A percentile compares a stretch with the other conserved stretches of the same genome.
Evolutionary conservation across 495 filamentous ascomycete genomes (phyloP).

Genomic region (Neurospora cerealis): DNA sequence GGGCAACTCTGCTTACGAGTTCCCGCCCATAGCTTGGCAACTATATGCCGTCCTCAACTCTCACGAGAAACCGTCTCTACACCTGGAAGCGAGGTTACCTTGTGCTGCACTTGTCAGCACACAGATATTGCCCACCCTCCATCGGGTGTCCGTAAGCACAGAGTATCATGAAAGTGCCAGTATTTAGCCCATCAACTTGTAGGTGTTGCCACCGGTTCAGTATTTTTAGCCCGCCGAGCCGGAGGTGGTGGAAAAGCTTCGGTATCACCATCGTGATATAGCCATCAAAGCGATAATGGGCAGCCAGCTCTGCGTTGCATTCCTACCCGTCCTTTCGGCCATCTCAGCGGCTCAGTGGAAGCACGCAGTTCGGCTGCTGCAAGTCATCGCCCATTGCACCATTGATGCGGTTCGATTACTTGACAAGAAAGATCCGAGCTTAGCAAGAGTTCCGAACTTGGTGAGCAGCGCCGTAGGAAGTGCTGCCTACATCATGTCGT

Average conservation of each 20-base stretch:
- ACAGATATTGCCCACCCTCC: background rate
- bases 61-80: background rate
- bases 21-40: background rate
- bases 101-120: background rate
- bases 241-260: background rate
- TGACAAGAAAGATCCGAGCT: background rate
- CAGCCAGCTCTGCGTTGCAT: background rate
- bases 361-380: background rate
- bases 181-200: conserved; percentile 9
- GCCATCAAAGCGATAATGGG: background rate
- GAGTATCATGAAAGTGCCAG: background rate
- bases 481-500: background rate
- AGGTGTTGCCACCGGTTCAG: background rate
- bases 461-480: background rate
- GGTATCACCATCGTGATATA: background rate
- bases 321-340: background rate
- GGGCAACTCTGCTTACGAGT: background rate
- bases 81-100: background rate
- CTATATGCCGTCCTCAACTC: background rate
- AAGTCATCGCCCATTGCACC: background rate
- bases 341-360: background rate
- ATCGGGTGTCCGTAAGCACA: background rate
- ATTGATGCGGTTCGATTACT: background rate
- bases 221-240: conserved; percentile 14
- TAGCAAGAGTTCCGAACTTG: background rate